Base-by-base conservation (phyloP, 139 green algal genomes). In the Desmodesmus armatus region DNA sequence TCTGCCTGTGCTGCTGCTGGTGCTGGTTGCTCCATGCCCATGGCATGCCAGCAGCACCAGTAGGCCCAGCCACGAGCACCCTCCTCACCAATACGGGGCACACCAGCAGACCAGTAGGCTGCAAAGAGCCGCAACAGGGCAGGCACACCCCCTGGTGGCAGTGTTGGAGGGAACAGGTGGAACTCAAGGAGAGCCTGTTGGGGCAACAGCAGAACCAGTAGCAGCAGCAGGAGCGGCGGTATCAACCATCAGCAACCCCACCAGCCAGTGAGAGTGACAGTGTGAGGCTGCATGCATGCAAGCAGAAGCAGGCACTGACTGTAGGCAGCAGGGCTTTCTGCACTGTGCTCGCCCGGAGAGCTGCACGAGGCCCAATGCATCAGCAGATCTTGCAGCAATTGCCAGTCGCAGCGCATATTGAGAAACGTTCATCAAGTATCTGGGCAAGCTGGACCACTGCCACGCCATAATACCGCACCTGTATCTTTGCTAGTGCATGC, bases 151-250 rank as follows among this genome's bases (percentile, higher is more conserved):
- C 78, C 84, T 75, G 83, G 43, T 47, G 53, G 35, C 13, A 29
- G 35, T 43, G 65, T 74, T n/a, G 83, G 88, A 49, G 88, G 71
- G 66, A 94, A 96, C 65, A 88, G 91, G 70, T 93, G 91, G 79
- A 91, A 98, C 87, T 98, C 95, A 41, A 95, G 70, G 66, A 91
- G 51, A 11, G 91, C 94, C 73, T 93, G 93, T n/a, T n/a, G n/a
- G n/a, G n/a, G n/a, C n/a, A n/a, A n/a, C n/a, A n/a, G n/a, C n/a
- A n/a, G n/a, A n/a, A n/a, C n/a, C n/a, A n/a, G n/a, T n/a, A n/a
- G n/a, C n/a, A n/a, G n/a, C n/a, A n/a, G n/a, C n/a, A n/a, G n/a
- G n/a, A n/a, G n/a, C n/a, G n/a, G n/a, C n/a, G n/a, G n/a, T n/a
- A n/a, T n/a, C 67, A 75, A 19, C 35, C 63, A 72, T 41, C 31